Conservation (phyloP, 129 eudicot genomes). For the Smallanthus sonchifolius region DNA sequence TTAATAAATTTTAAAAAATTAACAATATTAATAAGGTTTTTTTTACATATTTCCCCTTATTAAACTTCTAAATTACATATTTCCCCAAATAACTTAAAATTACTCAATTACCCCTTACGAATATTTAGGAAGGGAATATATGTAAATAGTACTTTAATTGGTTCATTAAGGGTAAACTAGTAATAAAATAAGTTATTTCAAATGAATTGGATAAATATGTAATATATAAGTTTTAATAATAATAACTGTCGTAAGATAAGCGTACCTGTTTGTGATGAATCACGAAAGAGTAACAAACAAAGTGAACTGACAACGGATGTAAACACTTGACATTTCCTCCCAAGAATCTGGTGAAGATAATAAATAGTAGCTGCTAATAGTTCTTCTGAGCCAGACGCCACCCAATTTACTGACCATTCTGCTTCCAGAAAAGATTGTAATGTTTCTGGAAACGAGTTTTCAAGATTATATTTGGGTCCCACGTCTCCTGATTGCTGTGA, state of each 20-base stretch:
- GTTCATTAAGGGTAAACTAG: no score
- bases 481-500: slow-evolving; percentile 25
- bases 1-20: not conserved
- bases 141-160: no score
- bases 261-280: slow-evolving; percentile 40
- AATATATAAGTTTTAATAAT: no score
- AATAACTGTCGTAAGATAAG: not conserved
- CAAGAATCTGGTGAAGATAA: slow-evolving; percentile 69
- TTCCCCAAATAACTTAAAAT: no score
- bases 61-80: no score
- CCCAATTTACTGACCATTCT: slow-evolving; percentile 14
- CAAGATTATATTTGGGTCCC: slow-evolving; percentile 12
- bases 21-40: no score
- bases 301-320: slow-evolving; percentile 75
- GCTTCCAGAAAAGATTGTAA: slow-evolving; percentile 44
- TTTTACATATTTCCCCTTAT: no score
- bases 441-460: slow-evolving; percentile 19
- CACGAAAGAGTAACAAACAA: slow-evolving; percentile 56
- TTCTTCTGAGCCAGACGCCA: slow-evolving; percentile 40
- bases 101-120: no score
- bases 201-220: no score
- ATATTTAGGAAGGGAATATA: no score
- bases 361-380: slow-evolving; percentile 46
- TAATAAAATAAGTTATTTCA: no score
- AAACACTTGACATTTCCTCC: slow-evolving; percentile 40